Percentiles rank a stretch among this genome's conserved stretches.
These are phyloP conservation scores for Eucalyptus pauciflora DNA, from an alignment of 345 rosid species.

Conservation along the genomic window DNA sequence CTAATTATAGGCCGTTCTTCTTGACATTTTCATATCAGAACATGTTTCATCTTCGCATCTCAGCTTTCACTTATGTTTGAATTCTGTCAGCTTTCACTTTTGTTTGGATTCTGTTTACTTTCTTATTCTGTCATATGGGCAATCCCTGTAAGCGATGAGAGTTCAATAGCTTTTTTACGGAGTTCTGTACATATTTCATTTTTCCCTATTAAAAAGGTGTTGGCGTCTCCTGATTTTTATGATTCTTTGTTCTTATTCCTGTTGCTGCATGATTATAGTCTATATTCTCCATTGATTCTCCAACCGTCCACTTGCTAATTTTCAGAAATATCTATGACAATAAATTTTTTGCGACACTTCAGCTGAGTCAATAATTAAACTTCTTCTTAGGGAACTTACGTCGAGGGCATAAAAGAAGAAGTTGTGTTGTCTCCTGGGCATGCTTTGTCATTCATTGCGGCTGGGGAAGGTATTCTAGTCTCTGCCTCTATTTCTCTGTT, in stretches of 20 bases:
- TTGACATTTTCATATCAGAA: background rate
- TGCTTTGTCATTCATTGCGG: slow-evolving; percentile 95
- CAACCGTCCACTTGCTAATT: background rate
- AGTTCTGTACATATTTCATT: background rate
- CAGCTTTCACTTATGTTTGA: background rate
- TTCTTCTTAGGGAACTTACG: slow-evolving; percentile 80
- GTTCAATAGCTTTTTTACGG: background rate
- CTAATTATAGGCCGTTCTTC: background rate
- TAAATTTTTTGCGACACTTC: background rate
- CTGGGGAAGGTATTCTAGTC: slow-evolving; percentile 77
- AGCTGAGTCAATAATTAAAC: background rate
- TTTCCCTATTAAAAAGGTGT: background rate
- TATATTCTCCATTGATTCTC: background rate
- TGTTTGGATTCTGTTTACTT: background rate
- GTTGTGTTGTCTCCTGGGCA: slow-evolving; percentile 99
- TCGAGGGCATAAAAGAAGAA: slow-evolving; percentile 99
- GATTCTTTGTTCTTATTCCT: background rate
- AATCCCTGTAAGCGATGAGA: background rate
- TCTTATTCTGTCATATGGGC: background rate
- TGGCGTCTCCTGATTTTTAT: background rate
- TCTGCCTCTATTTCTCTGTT: background rate
- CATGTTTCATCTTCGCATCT: background rate
- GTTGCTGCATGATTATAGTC: background rate
- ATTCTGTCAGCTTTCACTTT: background rate
- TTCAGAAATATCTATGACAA: background rate